Evolutionary conservation across 768 basidiomycete species (phyloP), one percentile per base, ranked within the genome.

Genomic region (Mycena filopes): DNA sequence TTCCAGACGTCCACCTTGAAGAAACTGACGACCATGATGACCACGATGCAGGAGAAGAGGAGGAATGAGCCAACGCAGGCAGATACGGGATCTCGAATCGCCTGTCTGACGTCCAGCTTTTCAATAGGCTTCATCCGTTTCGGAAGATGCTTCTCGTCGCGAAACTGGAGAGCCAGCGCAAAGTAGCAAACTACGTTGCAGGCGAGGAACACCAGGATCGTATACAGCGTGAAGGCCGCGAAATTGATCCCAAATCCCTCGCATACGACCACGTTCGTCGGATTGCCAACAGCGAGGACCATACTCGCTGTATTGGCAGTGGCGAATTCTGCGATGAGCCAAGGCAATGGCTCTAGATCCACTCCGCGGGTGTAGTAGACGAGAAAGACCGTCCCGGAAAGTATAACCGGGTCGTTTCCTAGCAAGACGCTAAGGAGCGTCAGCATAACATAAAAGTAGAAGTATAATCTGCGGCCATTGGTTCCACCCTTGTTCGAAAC

Each of bases 381-480:
- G 33, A 98, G 79, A 76, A 98, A 97, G 0, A 91, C 89, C 0
- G 96, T 97, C 2, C 95, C 96, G 13, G 91, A 93, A 48, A 98
- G 85, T 58, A 97, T 93, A 73, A 98, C 87, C 0, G 96, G 96
- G 76, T 98, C 95, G 72, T 98, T 98, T 9, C 96, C 96, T 20
- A 98, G 82, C 0, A 95, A 67, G 41, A 91, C 82, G 43, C 94
- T 95, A 63, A 89, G 82, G 12, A 86, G 72, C 18, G 93, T 90
- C 72, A 96, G 89, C 83, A 98, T 88, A 62, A 89, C 33, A 74
- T 94, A 98, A 74, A 98, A 91, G 68, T 90, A 91, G 43, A 91
- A 74, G 76, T 89, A 96, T 0, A 97, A 83, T 50, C 77, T 87
- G 68, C 83, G 81, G 18, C 93, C 93, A 26, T 87, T 87, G 6